Evolutionary conservation across 2,329 filamentous ascomycete species (phyloP), one percentile per base, ranked within the genome.

Genomic region (Phoma sp.): DNA sequence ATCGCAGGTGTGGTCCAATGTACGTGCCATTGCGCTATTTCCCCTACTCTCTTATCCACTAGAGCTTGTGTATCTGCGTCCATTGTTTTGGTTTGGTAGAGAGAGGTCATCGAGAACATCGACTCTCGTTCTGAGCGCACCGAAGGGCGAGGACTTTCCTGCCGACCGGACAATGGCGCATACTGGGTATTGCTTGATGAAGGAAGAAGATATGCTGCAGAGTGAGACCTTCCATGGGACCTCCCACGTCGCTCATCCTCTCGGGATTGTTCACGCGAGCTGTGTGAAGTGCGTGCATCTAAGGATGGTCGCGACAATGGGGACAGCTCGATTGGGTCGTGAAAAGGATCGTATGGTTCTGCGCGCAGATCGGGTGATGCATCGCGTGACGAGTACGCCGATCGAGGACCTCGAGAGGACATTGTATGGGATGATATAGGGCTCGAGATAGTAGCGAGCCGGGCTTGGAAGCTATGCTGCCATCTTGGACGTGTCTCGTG

Each of bases 11-110:
- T 74, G 2, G 60, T 59, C 72, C 71, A 75, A 45, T 75, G 70
- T 39, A 75, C 56, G 18, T 69, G 60, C 72, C 71, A 75, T 53
- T 70, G 55, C n/a, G 69, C 73, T 9, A 73, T 42, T 42, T 73
- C 69, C 15, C 72, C 67, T 11, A 71, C 62, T 43, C 72, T 64
- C 39, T 65, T 53, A 20, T 74, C 67, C 7, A 72, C 64, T 23
- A 75, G 47, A 30, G 63, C 68, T 51, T 75, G 71, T 7, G 70
- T 67, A 23, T 67, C 66, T 5, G 65, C 64, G 50, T 75, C 72
- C 33, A 56, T 47, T 2, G 62, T 64, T 53, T 71, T 73, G 37
- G 61, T 62, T 9, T 64, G 60, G 25, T 60, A 66, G 2, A 71
- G 40, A 17, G 65, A 64, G n/a, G 57, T 57, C 21, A 65, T 14